These are phyloP conservation scores for Periconia sp. DNA, from an alignment of 2,329 filamentous ascomycete genomes.

Conservation along the genomic window DNA sequence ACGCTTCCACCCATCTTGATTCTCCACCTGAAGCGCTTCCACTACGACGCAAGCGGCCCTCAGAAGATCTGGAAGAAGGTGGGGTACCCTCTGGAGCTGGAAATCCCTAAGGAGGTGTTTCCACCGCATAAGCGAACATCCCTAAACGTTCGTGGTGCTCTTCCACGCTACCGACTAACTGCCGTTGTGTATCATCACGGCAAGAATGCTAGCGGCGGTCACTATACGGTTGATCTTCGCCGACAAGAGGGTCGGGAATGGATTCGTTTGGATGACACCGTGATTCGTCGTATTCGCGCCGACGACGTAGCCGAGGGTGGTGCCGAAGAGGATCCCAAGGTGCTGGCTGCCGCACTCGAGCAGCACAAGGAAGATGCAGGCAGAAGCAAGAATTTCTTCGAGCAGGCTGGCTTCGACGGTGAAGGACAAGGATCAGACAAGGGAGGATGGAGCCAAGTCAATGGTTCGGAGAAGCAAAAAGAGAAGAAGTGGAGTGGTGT, in stretches of 20 bases:
- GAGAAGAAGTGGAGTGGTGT: constrained; percentile 73
- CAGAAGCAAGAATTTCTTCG: constrained; percentile 74
- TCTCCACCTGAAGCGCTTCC: constrained; percentile 94
- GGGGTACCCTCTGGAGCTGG: constrained; percentile 91
- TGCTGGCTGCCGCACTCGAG: constrained; percentile 70
- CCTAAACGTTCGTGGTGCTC: constrained; percentile 68
- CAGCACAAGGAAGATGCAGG: constrained; percentile 66
- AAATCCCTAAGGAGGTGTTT: constrained; percentile 90
- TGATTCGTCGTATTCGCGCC: constrained; percentile 81
- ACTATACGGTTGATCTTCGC: constrained; percentile 97
- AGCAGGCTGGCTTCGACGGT: constrained; percentile 61
- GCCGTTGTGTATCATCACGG: constrained; percentile 97
- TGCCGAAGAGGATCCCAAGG: constrained; percentile 77
- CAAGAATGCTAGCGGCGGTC: constrained; percentile 92
- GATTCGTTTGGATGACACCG: constrained; percentile 94
- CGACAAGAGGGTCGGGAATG: constrained; percentile 95
- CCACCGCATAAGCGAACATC: constrained; percentile 74
- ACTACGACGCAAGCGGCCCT: constrained; percentile 88
- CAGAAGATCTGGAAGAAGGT: constrained; percentile 99
- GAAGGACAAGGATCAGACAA: constrained; percentile 73
- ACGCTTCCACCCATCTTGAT: constrained; percentile 89
- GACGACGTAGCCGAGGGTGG: constrained; percentile 90
- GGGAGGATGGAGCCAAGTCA: constrained; percentile 84
- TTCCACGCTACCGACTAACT: constrained; percentile 84
- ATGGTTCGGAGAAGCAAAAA: constrained; percentile 59